Base-by-base conservation (phyloP, 2,329 filamentous ascomycete species). In the Xylariaceae sp. region DNA sequence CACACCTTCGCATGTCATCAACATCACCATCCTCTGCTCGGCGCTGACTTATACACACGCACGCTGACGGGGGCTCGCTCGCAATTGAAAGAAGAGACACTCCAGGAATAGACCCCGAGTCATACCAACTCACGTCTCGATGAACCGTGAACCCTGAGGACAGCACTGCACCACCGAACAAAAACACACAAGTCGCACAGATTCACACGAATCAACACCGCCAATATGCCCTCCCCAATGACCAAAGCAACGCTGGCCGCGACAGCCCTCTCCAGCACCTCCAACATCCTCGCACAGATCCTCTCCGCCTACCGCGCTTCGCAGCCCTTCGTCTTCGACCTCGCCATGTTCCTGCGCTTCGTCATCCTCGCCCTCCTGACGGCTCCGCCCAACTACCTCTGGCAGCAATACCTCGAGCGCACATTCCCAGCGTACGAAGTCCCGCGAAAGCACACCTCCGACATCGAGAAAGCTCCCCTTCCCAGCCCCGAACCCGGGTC, bases 361-460 rank as follows among this genome's bases (percentile, higher is more conserved):
- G 76, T 82, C 45, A 73, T 78, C 44, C 76, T 82, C 55, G 76
- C 81, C 2, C 69, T 85, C 57, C 71, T 85, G 48, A 79, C 79
- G 3, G 77, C 81, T 1, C 83, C 83, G 5, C 78, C 82, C 54
- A 84, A 83, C 63, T 84, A 81, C 65, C 71, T 81, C 57, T 86
- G 83, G 82, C 81, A 85, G 65, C 76, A 80, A 57, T 76, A 76
- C 35, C 76, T 85, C 35, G 82, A 85, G 69, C 73, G 74, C 18
- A 75, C 70, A 8, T 82, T 83, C 57, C 82, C 82, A 0, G 80
- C 79, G 0, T 76, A 77, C 63, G 69, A 65, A 52, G 63, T 53
- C 53, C 51, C 47, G 56, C 53, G 56, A 17, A 15, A 41, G 48
- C 30, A 7, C 18, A 35, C 47, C 53, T 1, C 55, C 30, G 68